Conservation (phyloP, 1,284 basidiomycete genomes). For the Trametes pubescens region DNA sequence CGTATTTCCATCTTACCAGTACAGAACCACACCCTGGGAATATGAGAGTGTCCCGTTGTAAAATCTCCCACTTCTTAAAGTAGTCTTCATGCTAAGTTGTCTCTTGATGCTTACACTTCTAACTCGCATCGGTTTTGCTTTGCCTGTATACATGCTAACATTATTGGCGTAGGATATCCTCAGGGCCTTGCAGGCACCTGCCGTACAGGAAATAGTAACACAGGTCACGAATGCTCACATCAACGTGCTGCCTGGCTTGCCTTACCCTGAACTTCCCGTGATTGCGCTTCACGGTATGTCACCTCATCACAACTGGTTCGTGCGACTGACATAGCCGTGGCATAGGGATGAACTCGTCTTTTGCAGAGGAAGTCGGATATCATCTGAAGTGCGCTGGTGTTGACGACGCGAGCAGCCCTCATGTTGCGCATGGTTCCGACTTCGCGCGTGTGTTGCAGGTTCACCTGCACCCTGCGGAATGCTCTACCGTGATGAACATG, state of each 20-base stretch:
- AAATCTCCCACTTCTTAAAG: no score
- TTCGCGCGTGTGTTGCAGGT: slow-evolving; percentile 31
- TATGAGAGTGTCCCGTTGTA: no score
- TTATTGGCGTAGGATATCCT: slow-evolving; percentile 17
- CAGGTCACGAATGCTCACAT: slow-evolving; percentile 40
- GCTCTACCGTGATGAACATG: slow-evolving; percentile 55
- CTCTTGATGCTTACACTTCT: no score
- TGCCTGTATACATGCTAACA: background rate
- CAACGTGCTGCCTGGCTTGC: slow-evolving; percentile 54
- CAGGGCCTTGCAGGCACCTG: slow-evolving; percentile 37
- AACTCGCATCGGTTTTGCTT: background rate
- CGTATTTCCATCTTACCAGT: slow-evolving; percentile 12
- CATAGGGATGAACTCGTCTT: slow-evolving; percentile 45
- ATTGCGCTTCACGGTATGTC: slow-evolving; percentile 49
- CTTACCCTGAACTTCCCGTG: slow-evolving; percentile 70
- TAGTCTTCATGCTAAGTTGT: background rate
- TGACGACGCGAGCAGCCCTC: slow-evolving; percentile 40
- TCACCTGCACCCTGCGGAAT: slow-evolving; percentile 67
- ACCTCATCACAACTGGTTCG: background rate
- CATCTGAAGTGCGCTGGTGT: slow-evolving; percentile 43
- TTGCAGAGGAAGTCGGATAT: slow-evolving; percentile 55
- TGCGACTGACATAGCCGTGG: slow-evolving; percentile 44
- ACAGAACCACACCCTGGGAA: slow-evolving; percentile 11
- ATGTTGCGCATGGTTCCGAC: slow-evolving; percentile 20
- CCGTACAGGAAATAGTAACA: slow-evolving; percentile 36